Conservation (phyloP, 2,329 filamentous ascomycete genomes). For the Volutella citrinella region DNA sequence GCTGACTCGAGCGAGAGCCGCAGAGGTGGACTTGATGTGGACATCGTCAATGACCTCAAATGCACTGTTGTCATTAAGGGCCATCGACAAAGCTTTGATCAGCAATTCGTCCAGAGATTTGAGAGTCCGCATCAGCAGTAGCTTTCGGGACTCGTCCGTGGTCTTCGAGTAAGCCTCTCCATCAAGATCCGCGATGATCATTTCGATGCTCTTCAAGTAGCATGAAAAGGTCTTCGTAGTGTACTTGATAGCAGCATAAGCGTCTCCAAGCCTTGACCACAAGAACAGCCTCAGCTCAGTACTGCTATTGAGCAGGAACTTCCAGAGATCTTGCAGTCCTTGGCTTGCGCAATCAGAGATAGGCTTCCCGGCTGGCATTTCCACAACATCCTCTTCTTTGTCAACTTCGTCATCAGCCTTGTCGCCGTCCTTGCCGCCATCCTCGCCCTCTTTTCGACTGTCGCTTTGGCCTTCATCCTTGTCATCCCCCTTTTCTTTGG, state of each 20-base stretch:
- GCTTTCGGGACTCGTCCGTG: conserved; percentile 61
- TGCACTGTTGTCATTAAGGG: conserved; percentile 63
- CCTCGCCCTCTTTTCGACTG: too few relatives aligned
- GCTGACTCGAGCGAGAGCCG: conserved; percentile 67
- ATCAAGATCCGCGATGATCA: conserved; percentile 64
- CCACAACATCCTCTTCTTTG: too few relatives aligned
- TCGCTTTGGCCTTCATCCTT: too few relatives aligned
- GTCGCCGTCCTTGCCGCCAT: too few relatives aligned
- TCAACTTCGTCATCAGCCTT: too few relatives aligned
- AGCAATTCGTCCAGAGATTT: conserved; percentile 77
- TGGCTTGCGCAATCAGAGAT: conserved; percentile 53
- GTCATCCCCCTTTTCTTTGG: too few relatives aligned
- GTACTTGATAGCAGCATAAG: conserved; percentile 83
- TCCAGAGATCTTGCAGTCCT: conserved; percentile 73
- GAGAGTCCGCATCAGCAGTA: conserved; percentile 70
- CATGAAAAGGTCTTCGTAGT: conserved; percentile 86
- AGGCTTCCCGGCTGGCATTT: conserved; percentile 28
- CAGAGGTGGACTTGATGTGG: conserved; percentile 71
- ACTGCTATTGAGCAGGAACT: conserved; percentile 78
- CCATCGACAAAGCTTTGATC: conserved; percentile 65
- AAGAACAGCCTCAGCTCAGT: conserved; percentile 81
- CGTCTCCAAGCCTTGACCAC: conserved; percentile 87
- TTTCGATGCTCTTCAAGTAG: conserved; percentile 79
- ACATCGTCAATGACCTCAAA: conserved; percentile 83
- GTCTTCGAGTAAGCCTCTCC: conserved; percentile 61